Base-by-base conservation (phyloP, 306 rosid genomes). In the Sesbania bispinosa region DNA sequence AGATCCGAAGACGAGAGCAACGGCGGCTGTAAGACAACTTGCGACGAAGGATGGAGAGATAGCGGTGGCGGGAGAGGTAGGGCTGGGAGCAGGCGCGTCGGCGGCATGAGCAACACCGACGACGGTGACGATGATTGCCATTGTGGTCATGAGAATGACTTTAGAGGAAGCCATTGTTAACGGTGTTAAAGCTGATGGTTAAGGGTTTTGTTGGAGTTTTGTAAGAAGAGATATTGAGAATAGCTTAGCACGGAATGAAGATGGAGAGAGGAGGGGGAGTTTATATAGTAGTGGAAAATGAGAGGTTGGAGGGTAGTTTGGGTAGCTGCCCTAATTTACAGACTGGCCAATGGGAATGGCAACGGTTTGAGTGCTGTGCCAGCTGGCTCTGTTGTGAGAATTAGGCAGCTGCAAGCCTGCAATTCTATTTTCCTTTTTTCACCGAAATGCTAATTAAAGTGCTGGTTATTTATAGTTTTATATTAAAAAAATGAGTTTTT, bases 21-120 rank as follows among this genome's bases (percentile, higher is more conserved):
- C 72, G 13, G 71, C 65, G 4, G 87, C 86, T 20, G 90, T 75
- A 20, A 77, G 14, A 70, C 66, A 45, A 14, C 79, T 88, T 0
- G 80, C 51, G 7, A 38, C 79, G 45, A 86, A 33, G 1, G 93
- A 90, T 0, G 98, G 98, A 0, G 86, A 80, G 60, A 81, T 65
- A 10, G 67, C 73, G 13, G 57, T 15, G 8, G 89, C 89, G 0
- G 93, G 86, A 1, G 98, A 88, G 38, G 67, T 13, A 0, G 96
- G 98, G 55, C 89, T 70, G 0, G 96, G 96, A 14, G 98, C 93
- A 1, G 96, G 96, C 3, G 93, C 67, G 0, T 93, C 91, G 0
- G 84, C 81, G 0, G 87, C 85, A 7, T 79, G 80, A 33, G 87
- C 84, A 0, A 64, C 52, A 4, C 62, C 86, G 38, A 77, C 10